Evolutionary conservation across 2,329 filamentous ascomycete genomes (phyloP), one percentile per base, ranked within the genome.

Genomic region (Capronia epimyces): DNA sequence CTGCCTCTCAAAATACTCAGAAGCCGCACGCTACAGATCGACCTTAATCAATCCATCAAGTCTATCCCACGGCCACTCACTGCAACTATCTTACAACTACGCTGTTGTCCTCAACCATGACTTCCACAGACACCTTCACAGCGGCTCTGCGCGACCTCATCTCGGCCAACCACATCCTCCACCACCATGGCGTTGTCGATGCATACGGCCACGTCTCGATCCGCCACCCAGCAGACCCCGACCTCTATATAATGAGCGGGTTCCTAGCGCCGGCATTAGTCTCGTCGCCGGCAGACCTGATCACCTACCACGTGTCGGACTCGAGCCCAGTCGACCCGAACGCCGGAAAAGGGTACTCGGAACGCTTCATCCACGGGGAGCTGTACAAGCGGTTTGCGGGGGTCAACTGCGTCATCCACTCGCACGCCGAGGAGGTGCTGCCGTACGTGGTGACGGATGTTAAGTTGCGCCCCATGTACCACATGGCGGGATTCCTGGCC

Each of bases 201-300:
- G 76, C 74, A 1, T 80, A 76, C 58, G 76, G 77, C n/a, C 77
- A 81, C 56, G 66, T 81, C n/a, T 78, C 77, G 2, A 68, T 78
- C 27, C 70, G 78, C 6, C 72, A 77, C 50, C 76, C 77, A 0
- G 49, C 63, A 20, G 71, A 76, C 12, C 61, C 71, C 1, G 62
- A 68, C 2, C 65, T 67, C 42, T 79, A 77, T 63, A 67, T 79
- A 50, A 73, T 79, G 67, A 72, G 73, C 15, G 66, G 67, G 25
- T 70, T 70, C 51, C 63, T 73, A 29, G 71, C 76, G 1, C 75
- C 76, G 1, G 76, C 71, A 1, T 65, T 75, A 2, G 69, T 79
- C 1, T 69, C 69, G 4, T 70, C 65, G 0, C 56, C 60, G 1
- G 56, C 62, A 18, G 74, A 80, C 58, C 63, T 79, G 6, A 69